Conservation (phyloP, 345 rosid species). For the Eutrema heterophyllum region DNA sequence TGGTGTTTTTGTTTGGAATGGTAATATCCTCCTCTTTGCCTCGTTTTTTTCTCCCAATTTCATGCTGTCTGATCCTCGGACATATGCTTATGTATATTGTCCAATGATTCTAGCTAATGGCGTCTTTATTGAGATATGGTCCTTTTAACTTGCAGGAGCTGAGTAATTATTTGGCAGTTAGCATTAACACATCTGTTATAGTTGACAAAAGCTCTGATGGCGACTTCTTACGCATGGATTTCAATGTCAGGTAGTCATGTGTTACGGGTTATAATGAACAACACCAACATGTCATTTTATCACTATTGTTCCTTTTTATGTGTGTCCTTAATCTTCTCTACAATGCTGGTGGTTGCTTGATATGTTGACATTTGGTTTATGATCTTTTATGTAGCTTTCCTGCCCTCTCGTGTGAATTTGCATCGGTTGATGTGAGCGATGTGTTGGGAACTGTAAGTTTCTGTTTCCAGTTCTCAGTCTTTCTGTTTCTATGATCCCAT, state of each 20-base stretch:
- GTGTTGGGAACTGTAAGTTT: conserved; percentile 94
- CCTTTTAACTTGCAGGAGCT: conserved; percentile 55
- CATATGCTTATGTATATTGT: background rate
- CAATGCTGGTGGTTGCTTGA: background rate
- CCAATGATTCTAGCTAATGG: background rate
- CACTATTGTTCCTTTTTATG: background rate
- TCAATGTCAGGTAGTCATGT: conserved; percentile 59
- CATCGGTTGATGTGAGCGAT: conserved; percentile 86
- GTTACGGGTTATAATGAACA: background rate
- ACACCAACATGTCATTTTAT: background rate
- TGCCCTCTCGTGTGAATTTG: conserved; percentile 95
- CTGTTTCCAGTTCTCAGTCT: conserved; percentile 1
- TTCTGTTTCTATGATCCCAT: background rate
- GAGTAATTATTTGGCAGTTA: conserved; percentile 66
- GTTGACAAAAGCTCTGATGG: conserved; percentile 94
- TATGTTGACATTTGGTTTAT: background rate
- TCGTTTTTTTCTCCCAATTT: background rate
- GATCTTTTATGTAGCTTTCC: conserved; percentile 67
- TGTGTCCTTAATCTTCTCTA: background rate
- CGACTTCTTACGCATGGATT: conserved; percentile 85
- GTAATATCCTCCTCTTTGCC: conserved; percentile 27
- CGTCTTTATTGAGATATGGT: too few relatives aligned
- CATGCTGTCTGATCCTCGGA: background rate
- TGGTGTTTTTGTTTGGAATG: conserved; percentile 98
- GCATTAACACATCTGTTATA: conserved; percentile 71